Percentiles rank a stretch among this genome's conserved stretches.
Conservation (phyloP, 2,329 filamentous ascomycete genomes). For the Stenocarpella maydis region DNA sequence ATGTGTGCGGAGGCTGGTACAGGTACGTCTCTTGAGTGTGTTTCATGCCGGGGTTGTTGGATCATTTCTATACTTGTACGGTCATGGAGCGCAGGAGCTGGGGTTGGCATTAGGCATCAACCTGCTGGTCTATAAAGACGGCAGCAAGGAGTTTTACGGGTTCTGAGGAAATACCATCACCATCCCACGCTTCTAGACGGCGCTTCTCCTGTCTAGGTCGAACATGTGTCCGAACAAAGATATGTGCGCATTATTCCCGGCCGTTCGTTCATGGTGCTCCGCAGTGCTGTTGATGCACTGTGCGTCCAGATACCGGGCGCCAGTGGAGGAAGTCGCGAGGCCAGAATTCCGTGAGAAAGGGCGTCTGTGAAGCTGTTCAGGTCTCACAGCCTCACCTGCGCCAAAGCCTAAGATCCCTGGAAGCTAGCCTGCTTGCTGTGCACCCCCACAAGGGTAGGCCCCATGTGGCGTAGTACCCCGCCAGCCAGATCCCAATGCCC, state of each 20-base stretch:
- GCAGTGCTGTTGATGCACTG: not conserved
- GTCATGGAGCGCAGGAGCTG: conserved; percentile 30
- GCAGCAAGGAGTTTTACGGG: conserved; percentile 26
- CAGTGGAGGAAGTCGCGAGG: not conserved
- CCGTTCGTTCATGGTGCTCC: not conserved
- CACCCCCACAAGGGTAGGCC: not conserved
- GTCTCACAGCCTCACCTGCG: not conserved
- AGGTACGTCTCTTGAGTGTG: not conserved
- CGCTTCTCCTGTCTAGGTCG: not conserved
- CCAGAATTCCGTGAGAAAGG: not conserved
- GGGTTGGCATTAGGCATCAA: conserved; percentile 28
- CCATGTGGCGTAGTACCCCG: not conserved
- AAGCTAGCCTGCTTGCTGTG: not conserved
- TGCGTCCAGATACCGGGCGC: not conserved
- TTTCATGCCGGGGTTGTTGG: not conserved
- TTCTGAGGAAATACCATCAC: conserved; percentile 8
- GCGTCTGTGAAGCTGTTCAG: not conserved
- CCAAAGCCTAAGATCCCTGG: not conserved
- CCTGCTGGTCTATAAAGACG: conserved; percentile 18
- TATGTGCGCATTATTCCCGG: not conserved
- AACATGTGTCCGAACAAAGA: not conserved
- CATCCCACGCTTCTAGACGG: not conserved
- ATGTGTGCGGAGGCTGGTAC: not conserved
- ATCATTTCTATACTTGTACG: conserved; percentile 2
- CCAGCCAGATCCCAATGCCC: conserved; percentile 6